phyloP scores from a whole-genome alignment of 192 early-diverging fungal species.

The Dissophora ornata region DNA sequence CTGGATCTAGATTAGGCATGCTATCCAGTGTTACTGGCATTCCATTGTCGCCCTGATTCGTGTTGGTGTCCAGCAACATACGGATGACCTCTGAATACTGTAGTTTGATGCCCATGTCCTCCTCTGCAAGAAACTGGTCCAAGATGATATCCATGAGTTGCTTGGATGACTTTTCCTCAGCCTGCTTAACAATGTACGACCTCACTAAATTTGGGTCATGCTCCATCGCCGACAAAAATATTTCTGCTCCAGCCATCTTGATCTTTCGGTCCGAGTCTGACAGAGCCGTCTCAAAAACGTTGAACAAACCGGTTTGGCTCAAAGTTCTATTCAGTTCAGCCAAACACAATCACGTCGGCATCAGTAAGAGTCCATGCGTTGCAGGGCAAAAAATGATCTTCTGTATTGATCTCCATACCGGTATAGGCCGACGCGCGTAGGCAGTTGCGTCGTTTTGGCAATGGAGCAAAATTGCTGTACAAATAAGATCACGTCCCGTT shows the following conservation, averaged over 20 bases:
- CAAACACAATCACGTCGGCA: background rate
- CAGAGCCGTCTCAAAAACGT: slow-evolving; percentile 78
- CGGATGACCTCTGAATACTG: slow-evolving; percentile 83
- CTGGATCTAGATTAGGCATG: slow-evolving; percentile 56
- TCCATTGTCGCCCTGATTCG: slow-evolving; percentile 41
- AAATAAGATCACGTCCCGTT: slow-evolving; percentile 82
- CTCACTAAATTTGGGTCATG: slow-evolving; percentile 84
- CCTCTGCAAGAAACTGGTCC: slow-evolving; percentile 67
- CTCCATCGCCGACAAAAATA: slow-evolving; percentile 79
- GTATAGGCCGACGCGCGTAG: slow-evolving; percentile 70
- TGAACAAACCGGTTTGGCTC: slow-evolving; percentile 82
- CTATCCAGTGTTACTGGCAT: slow-evolving; percentile 32
- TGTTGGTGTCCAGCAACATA: slow-evolving; percentile 75
- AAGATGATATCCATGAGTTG: slow-evolving; percentile 79
- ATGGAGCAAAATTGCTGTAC: slow-evolving; percentile 83
- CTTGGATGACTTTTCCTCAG: slow-evolving; percentile 47
- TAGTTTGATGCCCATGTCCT: slow-evolving; percentile 72
- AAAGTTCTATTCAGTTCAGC: slow-evolving; percentile 65
- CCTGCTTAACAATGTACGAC: slow-evolving; percentile 66
- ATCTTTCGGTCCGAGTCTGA: slow-evolving; percentile 64
- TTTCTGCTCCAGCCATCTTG: slow-evolving; percentile 73
- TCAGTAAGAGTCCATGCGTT: background rate
- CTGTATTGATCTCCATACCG: slow-evolving; percentile 52
- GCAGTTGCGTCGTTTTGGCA: slow-evolving; percentile 75
- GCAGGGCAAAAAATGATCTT: background rate